Conservation (phyloP, 2,329 filamentous ascomycete species). For the Fusarium oligoseptatum region DNA sequence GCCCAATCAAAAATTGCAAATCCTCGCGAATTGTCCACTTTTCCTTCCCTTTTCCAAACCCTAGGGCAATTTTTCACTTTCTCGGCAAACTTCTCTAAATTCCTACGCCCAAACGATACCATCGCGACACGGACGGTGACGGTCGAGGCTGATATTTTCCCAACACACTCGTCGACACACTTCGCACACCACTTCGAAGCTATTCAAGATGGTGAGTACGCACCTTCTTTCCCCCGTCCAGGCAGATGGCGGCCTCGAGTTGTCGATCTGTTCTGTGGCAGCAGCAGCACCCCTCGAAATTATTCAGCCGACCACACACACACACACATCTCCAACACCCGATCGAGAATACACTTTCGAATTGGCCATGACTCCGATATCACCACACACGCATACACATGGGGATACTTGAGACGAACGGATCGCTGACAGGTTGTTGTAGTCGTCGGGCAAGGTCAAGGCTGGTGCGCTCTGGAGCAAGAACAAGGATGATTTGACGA, state of each 20-base stretch:
- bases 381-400: constrained; percentile 23
- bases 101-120: constrained; percentile 48
- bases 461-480: constrained; percentile 97
- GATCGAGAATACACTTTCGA: constrained; percentile 35
- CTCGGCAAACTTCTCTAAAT: constrained; percentile 55
- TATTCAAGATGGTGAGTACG: constrained; percentile 64
- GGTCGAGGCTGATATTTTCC: constrained; percentile 52
- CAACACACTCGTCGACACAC: constrained; percentile 56
- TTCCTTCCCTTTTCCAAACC: constrained; percentile 49
- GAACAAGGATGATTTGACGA: constrained; percentile 98
- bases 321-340: constrained; percentile 18
- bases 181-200: constrained; percentile 58
- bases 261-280: constrained; percentile 31
- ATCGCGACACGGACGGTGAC: constrained; percentile 54
- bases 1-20: constrained; percentile 52
- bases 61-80: constrained; percentile 55
- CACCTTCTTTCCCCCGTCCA: constrained; percentile 33
- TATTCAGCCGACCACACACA: constrained; percentile 34
- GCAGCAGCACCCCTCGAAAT: constrained; percentile 32
- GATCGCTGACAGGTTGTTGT: constrained; percentile 48
- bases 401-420: constrained; percentile 33
- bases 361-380: constrained; percentile 26
- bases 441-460: constrained; percentile 82
- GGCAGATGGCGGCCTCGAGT: constrained; percentile 28
- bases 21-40: constrained; percentile 36